A percentile compares a stretch with the other conserved stretches of the same genome.
phyloP scores from a whole-genome alignment of 2,329 filamentous ascomycete genomes.

The Diaporthe sp. region DNA sequence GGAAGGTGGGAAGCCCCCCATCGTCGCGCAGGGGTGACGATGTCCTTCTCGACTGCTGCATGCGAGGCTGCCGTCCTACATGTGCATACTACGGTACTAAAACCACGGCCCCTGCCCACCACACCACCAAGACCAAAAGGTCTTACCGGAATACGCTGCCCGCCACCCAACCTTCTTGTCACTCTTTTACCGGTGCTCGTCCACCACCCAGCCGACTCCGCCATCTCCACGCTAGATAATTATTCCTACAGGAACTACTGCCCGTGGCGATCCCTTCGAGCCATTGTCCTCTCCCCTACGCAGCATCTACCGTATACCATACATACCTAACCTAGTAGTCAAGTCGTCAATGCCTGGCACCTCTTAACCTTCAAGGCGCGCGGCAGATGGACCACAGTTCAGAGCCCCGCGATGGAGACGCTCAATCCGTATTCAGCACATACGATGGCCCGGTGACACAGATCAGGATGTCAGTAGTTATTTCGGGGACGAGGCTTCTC shows the following conservation, averaged over 20 bases:
- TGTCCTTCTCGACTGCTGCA: conserved; percentile 9
- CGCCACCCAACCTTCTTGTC: conserved; percentile 21
- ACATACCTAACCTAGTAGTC: not conserved
- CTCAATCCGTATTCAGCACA: conserved; percentile 22
- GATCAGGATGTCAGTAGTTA: conserved; percentile 29
- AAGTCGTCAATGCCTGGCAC: conserved; percentile 33
- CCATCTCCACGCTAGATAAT: not conserved
- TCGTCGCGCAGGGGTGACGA: conserved; percentile 29
- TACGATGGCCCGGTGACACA: conserved; percentile 32
- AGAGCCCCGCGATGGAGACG: conserved; percentile 34
- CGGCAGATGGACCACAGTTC: conserved; percentile 35
- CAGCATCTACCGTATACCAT: conserved; percentile 3
- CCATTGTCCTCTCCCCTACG: not conserved
- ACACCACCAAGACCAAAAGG: conserved; percentile 2
- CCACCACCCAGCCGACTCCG: not conserved
- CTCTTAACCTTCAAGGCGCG: conserved; percentile 24
- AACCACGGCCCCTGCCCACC: conserved; percentile 28
- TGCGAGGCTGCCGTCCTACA: conserved; percentile 20
- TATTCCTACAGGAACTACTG: not conserved
- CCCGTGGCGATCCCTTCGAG: not conserved
- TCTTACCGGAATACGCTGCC: not conserved
- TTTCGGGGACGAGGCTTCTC: too few relatives aligned
- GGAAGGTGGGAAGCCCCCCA: not conserved
- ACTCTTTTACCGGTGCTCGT: conserved; percentile 22
- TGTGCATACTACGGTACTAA: conserved; percentile 7